Evolutionary conservation across 1,139 yeast genomes (phyloP), one percentile per base, ranked within the genome.

Genomic region (Candida tetrigidarum): DNA sequence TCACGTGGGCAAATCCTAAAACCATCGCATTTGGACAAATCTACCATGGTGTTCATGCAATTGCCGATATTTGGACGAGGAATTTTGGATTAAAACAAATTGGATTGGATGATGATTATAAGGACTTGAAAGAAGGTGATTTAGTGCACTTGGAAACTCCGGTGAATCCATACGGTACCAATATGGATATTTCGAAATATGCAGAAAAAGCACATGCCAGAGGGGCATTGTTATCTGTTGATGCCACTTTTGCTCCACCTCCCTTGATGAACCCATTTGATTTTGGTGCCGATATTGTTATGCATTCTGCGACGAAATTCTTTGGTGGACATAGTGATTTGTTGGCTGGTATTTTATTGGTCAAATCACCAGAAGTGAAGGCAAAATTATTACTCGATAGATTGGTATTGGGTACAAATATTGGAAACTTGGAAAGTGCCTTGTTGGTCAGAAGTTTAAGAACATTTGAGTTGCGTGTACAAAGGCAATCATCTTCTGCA

Each of bases 311-410:
- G 1, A 89, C 97, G 2, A 91, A 91, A 62, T 92, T 83, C 65
- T 84, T 90, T 60, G 97, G 96, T 29, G 97, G 97, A 16, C 97
- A 91, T 63, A 86, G 96, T n/a, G 97, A 92, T 63, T 67, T 90
- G 43, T 71, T 92, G 39, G 92, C 96, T 3, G 97, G 97, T 16
- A 74, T 86, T 9, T 67, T 91, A 29, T 81, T 83, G 10, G 83
- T 87, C 10, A 82, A 84, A 60, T 80, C 81, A 49, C 56, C 59
- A 7, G 67, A 69, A 1, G 71, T 73, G 6, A 75, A 77, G 48
- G 55, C 67, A 12, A 60, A 67, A 38, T 69, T 92, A 51, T 63
- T 74, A 8, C 62, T 60, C 0, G 97, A 91, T 56, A 74, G 98
- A 55, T 63, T 80, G 11, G 75, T 71, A 45, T 66, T 90, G 44